phyloP scores from a whole-genome alignment of 768 basidiomycete species.

The Calocybe gangraenosa region DNA sequence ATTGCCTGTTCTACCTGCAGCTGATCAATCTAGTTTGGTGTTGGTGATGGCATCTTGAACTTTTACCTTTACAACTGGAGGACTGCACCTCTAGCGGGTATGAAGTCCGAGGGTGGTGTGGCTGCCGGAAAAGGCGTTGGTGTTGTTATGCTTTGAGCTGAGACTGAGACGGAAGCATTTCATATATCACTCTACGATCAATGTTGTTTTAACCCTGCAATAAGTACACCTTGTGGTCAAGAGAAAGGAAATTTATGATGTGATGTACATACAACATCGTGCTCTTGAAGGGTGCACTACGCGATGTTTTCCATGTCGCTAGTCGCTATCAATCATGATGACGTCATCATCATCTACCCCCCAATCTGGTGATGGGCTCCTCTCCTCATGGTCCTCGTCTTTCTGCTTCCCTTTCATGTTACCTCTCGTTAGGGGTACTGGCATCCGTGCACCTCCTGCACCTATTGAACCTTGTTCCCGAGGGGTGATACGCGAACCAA shows the following conservation, averaged over 20 bases:
- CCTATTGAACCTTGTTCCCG: slow-evolving; percentile 43
- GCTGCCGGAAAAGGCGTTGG: slow-evolving; percentile 81
- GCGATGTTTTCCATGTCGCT: slow-evolving; percentile 1
- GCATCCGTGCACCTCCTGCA: slow-evolving; percentile 50
- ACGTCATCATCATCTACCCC: slow-evolving; percentile 83
- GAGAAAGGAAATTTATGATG: background rate
- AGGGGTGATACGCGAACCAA: slow-evolving; percentile 36
- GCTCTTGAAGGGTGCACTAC: background rate
- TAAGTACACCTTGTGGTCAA: background rate
- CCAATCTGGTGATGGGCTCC: slow-evolving; percentile 76
- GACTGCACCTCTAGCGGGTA: slow-evolving; percentile 73
- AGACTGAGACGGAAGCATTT: slow-evolving; percentile 54
- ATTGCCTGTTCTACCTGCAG: background rate
- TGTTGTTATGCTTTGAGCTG: slow-evolving; percentile 95
- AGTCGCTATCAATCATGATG: slow-evolving; percentile 85
- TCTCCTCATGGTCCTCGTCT: slow-evolving; percentile 19
- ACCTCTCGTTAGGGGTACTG: slow-evolving; percentile 38
- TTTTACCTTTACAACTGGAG: slow-evolving; percentile 97
- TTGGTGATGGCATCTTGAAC: slow-evolving; percentile 87
- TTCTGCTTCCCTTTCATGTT: slow-evolving; percentile 34
- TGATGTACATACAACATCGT: slow-evolving; percentile 12
- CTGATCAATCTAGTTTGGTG: slow-evolving; percentile 65
- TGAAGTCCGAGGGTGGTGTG: slow-evolving; percentile 44
- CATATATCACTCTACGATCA: background rate
- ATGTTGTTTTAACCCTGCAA: background rate